A percentile compares a stretch with the other conserved stretches of the same genome.
These are phyloP conservation scores for Morella rubra DNA, from an alignment of 306 rosid genomes.

Conservation along the genomic window DNA sequence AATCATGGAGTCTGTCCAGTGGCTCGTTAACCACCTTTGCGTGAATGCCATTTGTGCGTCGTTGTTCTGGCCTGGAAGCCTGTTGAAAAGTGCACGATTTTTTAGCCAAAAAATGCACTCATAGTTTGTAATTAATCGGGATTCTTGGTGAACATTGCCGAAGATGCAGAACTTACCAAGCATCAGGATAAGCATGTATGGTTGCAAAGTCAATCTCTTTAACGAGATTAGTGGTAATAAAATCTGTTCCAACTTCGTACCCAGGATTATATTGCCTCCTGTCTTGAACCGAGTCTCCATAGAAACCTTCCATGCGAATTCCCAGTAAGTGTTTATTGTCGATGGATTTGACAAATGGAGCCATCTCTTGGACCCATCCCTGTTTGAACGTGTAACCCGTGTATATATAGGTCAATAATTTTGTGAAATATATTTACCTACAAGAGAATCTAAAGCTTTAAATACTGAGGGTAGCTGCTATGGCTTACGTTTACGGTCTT, in stretches of 20 bases:
- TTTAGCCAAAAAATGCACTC: background rate
- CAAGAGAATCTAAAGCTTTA: background rate
- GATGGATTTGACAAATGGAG: constrained; percentile 46
- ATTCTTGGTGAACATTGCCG: background rate
- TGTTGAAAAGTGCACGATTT: constrained; percentile 7
- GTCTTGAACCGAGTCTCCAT: constrained; percentile 47
- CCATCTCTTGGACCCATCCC: constrained; percentile 73
- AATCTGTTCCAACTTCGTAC: constrained; percentile 54
- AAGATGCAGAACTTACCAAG: constrained; percentile 35
- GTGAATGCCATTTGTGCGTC: constrained; percentile 38
- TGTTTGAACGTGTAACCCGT: background rate
- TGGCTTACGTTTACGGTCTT: constrained; percentile 36
- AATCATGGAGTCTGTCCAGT: constrained; percentile 42
- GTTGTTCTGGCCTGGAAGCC: constrained; percentile 42
- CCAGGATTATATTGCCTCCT: constrained; percentile 53
- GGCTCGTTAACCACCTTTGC: constrained; percentile 40
- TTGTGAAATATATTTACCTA: background rate
- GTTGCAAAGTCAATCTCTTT: constrained; percentile 52
- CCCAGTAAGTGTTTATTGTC: constrained; percentile 50
- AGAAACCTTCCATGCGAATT: constrained; percentile 74
- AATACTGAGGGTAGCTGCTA: no score
- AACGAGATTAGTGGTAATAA: constrained; percentile 41
- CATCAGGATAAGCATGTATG: constrained; percentile 57
- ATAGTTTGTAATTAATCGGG: no score
- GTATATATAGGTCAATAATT: background rate